Conservation (phyloP, 2,329 filamentous ascomycete genomes). For the Lachnellula cervina region DNA sequence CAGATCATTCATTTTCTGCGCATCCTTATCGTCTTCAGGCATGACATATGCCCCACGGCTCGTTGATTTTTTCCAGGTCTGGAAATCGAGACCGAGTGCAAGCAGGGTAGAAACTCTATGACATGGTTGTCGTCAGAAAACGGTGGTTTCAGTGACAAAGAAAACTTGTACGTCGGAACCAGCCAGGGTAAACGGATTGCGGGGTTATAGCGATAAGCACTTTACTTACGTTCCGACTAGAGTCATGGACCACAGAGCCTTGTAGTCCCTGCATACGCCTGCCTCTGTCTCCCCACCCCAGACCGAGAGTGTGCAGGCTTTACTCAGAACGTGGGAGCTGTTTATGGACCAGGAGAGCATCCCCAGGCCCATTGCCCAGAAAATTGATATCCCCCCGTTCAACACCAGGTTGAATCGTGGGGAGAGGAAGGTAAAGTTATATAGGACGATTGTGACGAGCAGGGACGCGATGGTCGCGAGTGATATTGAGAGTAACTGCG, state of each 20-base stretch:
- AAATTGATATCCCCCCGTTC: conserved; percentile 19
- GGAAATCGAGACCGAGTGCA: conserved; percentile 24
- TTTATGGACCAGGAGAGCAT: conserved; percentile 26
- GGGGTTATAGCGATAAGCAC: conserved; percentile 5
- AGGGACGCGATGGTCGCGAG: conserved; percentile 21
- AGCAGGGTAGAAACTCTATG: conserved; percentile 21
- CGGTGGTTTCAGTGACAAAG: neutral
- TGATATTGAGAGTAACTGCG: conserved; percentile 11
- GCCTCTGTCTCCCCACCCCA: conserved; percentile 23
- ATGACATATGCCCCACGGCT: conserved; percentile 20
- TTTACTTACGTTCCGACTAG: conserved; percentile 25
- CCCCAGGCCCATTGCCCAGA: conserved; percentile 25
- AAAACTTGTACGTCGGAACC: neutral
- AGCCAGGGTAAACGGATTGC: neutral
- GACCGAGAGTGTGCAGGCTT: conserved; percentile 17
- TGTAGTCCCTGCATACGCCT: conserved; percentile 28
- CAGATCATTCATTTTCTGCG: conserved; percentile 16
- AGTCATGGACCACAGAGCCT: conserved; percentile 27
- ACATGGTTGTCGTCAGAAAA: neutral
- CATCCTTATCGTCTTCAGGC: conserved; percentile 26
- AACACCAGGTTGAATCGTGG: conserved; percentile 26
- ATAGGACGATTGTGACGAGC: conserved; percentile 25
- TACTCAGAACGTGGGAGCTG: conserved; percentile 21
- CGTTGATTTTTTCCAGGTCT: conserved; percentile 18
- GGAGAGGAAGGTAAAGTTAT: conserved; percentile 29